Evolutionary conservation across 108 stramenopile species (phyloP), one percentile per base, ranked within the genome.

Genomic region (Nitzschia sp.): DNA sequence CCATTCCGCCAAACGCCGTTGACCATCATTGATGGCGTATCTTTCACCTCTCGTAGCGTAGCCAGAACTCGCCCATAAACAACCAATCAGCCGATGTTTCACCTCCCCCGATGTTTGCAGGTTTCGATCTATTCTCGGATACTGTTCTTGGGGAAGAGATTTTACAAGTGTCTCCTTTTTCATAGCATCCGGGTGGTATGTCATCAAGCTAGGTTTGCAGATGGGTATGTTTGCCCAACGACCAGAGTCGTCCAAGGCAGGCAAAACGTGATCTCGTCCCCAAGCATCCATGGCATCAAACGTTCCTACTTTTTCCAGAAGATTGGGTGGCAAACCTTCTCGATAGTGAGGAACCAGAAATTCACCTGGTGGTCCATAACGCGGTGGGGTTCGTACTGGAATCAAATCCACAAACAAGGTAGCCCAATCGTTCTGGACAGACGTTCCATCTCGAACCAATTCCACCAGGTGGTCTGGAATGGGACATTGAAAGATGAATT

Each of bases 171-270:
- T 34, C 20, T 29, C n/a, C 29, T 54, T 15, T 43, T 67, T 51
- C 9, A 53, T 12, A 14, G 41, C 53, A 24, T 63, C 8, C 2
- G 66, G 60, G 29, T 73, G 71, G 42, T 82, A 86, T 21, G 66
- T 66, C 77, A 79, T 69, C 10, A 87, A 67, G 34, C 79, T 72
- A 29, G 86, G 83, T 67, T 80, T 72, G 53, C 86, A 87, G 42
- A 87, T 87, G 8, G 86, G 86, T 55, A 94, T 84, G 58, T 94
- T 94, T 68, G 89, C 88, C 93, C 93, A 94, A 43, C 93, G 81
- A 37, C 90, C 93, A 10, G 85, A 84, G 62, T 90, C 84, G 48
- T 88, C 86, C 40, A 94, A 80, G 21, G 57, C 69, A 6, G 93
- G 93, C 25, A 94, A 62, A 50, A 88, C 38, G 58, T 91, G 88